Evolutionary conservation across 768 basidiomycete genomes (phyloP), one percentile per base, ranked within the genome.

Genomic region (Phanerochaete carnosa): DNA sequence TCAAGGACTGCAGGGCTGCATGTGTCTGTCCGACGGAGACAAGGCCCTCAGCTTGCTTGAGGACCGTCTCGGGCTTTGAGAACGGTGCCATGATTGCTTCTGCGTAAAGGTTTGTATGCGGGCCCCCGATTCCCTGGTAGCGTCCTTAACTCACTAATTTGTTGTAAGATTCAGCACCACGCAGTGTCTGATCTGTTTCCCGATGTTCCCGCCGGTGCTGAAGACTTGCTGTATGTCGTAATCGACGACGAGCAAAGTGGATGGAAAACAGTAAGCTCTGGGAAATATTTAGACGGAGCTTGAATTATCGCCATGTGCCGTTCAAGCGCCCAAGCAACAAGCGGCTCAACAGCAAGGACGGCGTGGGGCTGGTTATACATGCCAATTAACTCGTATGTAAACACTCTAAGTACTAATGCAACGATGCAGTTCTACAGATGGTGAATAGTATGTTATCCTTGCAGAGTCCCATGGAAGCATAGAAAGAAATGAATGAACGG

Each of bases 1-100:
- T 88, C 66, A 96, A 82, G 6, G 90, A 90, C 70, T 94, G 92
- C 13, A 95, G 84, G 7, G 94, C 94, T 4, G 94, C 94, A 72
- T 92, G 89, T 0, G 86, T 88, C 77, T 95, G 94, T 28, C 91
- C 90, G 68, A 95, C 94, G 60, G 92, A 92, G 68, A 96, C 87
- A 58, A 96, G 91, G 60, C 94, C 94, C 69, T 95, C 91, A n/a
- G 92, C 91, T 72, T 92, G 91, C 79, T 94, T 94, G 69, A 94
- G 82, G 64, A 94, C 88, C 32, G 92, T 90, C 77, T 94, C 92
- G 52, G 92, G 93, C 74, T 93, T 94, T 57, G 90, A 86, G 76
- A 92, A 92, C 67, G 92, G 93, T 65, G 93, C 89, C 92, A 95
- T 95, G 57, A 45, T 78, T 63, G 56, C 45, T 52, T 61, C 63